Evolutionary conservation across 176 grass and related monocot genomes (phyloP).

Genomic region (Carex littledalei): DNA sequence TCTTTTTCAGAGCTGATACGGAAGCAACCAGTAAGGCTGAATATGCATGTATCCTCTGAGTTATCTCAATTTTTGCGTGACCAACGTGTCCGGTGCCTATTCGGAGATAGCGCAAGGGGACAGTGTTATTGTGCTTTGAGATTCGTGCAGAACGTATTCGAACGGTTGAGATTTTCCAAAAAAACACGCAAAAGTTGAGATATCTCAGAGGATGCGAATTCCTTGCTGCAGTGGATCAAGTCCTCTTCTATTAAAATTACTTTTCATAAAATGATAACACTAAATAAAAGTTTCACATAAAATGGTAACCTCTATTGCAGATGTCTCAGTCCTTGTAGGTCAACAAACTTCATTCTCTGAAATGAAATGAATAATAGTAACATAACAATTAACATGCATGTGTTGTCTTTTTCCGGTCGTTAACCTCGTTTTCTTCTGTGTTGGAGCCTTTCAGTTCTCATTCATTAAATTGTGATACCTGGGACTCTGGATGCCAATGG

Average conservation of each 20-base stretch:
- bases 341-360: background rate
- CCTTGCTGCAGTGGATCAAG: background rate
- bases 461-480: no score
- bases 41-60: no score
- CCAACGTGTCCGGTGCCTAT: no score
- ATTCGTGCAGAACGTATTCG: no score
- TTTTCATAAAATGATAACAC: background rate
- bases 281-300: background rate
- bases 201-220: no score
- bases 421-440: background rate
- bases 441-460: no score
- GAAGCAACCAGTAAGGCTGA: background rate
- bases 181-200: no score
- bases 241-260: background rate
- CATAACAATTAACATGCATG: background rate
- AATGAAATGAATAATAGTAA: background rate
- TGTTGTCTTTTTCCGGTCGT: background rate
- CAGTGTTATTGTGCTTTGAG: no score
- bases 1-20: background rate
- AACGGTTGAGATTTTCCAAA: no score
- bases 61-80: no score
- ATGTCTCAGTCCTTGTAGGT: background rate
- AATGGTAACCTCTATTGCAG: background rate
- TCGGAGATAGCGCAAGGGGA: no score
- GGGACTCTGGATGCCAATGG: no score